Evolutionary conservation across 139 green algal species (phyloP).

Genomic region (Tetradesmus obliquus): DNA sequence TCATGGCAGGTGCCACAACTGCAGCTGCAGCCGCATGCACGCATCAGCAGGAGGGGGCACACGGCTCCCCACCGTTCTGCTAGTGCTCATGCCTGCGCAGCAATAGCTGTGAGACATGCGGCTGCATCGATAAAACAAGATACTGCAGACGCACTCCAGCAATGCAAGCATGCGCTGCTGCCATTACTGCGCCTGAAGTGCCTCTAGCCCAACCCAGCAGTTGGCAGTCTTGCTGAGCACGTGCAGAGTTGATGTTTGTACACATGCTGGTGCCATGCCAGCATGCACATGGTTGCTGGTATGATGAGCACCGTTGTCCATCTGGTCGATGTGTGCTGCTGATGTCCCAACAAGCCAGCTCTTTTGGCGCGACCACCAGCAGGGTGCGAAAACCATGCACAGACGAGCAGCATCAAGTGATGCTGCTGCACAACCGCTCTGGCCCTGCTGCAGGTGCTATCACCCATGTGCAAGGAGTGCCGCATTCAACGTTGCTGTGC

Average conservation of each 20-base stretch:
- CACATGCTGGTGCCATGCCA: not conserved
- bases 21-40: too few species aligned
- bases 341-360: too few species aligned
- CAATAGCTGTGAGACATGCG: too few species aligned
- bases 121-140: not conserved
- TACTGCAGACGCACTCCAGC: not conserved
- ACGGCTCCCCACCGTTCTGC: too few species aligned
- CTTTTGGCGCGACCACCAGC: not conserved
- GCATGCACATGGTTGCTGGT: not conserved
- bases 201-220: not conserved
- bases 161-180: not conserved
- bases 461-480: not conserved
- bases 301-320: not conserved
- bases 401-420: not conserved
- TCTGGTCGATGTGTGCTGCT: not conserved
- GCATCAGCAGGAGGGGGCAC: too few species aligned
- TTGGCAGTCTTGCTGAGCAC: not conserved
- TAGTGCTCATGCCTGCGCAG: too few species aligned
- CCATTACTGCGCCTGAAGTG: not conserved
- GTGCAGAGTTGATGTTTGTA: not conserved
- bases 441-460: not conserved
- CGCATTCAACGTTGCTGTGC: not conserved
- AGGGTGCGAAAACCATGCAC: not conserved
- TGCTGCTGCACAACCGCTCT: not conserved
- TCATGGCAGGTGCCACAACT: too few species aligned